Evolutionary conservation across 2,329 filamentous ascomycete species (phyloP).

Genomic region (Trichoderma hamatum): DNA sequence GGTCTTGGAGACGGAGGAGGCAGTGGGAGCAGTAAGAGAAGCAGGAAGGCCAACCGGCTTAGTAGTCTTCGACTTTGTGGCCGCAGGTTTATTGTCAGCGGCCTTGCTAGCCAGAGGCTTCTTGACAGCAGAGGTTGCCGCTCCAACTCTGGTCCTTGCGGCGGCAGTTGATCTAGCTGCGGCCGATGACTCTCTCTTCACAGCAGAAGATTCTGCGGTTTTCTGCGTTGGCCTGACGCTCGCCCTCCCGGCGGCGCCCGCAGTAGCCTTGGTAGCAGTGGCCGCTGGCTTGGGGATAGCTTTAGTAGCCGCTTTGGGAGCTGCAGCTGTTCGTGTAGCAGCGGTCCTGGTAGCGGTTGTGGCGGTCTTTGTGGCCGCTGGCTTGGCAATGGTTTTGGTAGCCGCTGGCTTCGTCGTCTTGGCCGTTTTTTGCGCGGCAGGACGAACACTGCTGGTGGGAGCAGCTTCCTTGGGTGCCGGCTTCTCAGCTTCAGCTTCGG

Average conservation of each 20-base stretch:
- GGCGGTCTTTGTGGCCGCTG: not conserved
- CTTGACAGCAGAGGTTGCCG: conserved; percentile 42
- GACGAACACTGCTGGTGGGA: not conserved
- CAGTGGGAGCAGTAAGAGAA: conserved; percentile 66
- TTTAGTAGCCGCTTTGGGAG: conserved; percentile 27
- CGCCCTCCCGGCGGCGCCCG: conserved; percentile 33
- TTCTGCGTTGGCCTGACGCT: conserved; percentile 40
- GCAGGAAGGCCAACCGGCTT: conserved; percentile 67
- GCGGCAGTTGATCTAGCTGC: conserved; percentile 36
- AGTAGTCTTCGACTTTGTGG: conserved; percentile 63
- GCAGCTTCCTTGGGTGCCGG: conserved; percentile 1
- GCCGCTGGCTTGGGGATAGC: conserved; percentile 32
- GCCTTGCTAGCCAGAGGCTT: conserved; percentile 50
- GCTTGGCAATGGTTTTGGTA: conserved; percentile 3
- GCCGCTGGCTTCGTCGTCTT: conserved; percentile 11
- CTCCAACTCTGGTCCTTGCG: conserved; percentile 34
- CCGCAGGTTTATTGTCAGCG: conserved; percentile 45
- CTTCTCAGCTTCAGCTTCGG: conserved; percentile 7
- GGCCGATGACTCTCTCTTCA: conserved; percentile 42
- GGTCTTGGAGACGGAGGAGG: conserved; percentile 67
- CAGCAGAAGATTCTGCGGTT: conserved; percentile 30
- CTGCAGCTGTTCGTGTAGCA: conserved; percentile 31
- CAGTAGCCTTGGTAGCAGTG: conserved; percentile 32
- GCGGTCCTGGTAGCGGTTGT: conserved; percentile 26
- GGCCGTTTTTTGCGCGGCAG: conserved; percentile 2